Evolutionary conservation across 2,329 filamentous ascomycete species (phyloP).

Genomic region (Clarireedia monteithiana): DNA sequence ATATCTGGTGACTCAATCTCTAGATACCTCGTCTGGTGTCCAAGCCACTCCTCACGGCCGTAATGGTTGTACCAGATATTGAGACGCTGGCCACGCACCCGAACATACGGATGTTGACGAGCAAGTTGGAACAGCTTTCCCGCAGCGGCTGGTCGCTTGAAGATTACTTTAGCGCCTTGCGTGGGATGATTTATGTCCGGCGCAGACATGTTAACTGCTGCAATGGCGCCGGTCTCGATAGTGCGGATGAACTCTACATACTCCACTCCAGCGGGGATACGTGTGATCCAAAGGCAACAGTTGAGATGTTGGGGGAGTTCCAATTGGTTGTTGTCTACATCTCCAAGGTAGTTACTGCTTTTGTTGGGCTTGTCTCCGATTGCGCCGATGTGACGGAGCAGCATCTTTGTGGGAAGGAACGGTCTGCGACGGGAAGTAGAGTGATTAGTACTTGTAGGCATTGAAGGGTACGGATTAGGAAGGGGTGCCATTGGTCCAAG

Average conservation of each 20-base stretch:
- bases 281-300: slow-evolving; percentile 18
- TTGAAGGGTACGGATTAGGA: not conserved
- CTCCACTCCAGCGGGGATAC: slow-evolving; percentile 10
- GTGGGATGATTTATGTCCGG: not conserved
- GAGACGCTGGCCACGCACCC: not conserved
- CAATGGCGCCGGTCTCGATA: not conserved
- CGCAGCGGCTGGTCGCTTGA: not conserved
- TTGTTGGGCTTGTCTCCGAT: not conserved
- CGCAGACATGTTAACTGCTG: not conserved
- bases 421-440: not conserved
- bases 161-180: slow-evolving; percentile 1
- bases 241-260: slow-evolving; percentile 9
- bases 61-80: slow-evolving; percentile 8
- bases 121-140: not conserved
- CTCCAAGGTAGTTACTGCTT: slow-evolving; percentile 1
- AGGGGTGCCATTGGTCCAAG: too few relatives aligned
- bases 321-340: slow-evolving; percentile 1
- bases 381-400: slow-evolving; percentile 1
- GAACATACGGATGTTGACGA: not conserved
- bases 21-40: not conserved
- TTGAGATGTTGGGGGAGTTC: slow-evolving; percentile 14
- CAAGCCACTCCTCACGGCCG: slow-evolving; percentile 2
- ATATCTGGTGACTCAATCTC: not conserved
- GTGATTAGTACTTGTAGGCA: not conserved
- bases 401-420: slow-evolving; percentile 4